Evolutionary conservation across 2,329 filamentous ascomycete species (phyloP).

Genomic region (Xylaria multiplex): DNA sequence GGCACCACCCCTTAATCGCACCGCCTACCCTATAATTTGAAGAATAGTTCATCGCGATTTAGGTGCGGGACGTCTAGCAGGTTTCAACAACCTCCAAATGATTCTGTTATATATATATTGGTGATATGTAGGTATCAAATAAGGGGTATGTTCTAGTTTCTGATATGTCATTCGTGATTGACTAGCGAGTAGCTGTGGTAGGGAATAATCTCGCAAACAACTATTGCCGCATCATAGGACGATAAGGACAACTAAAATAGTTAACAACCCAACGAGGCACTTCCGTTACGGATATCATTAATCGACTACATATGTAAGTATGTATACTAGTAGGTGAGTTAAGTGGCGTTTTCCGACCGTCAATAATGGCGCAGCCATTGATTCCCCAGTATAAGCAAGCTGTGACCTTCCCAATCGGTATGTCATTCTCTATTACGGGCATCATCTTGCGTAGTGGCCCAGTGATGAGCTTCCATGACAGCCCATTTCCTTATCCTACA

Average conservation of each 20-base stretch:
- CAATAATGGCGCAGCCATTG: constrained; percentile 3
- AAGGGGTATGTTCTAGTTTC: background rate
- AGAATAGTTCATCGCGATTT: background rate
- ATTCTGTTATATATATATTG: background rate
- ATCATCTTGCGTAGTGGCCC: constrained; percentile 14
- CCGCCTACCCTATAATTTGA: constrained; percentile 13
- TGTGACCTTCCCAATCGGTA: constrained; percentile 32
- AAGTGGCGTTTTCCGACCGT: background rate
- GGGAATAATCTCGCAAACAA: background rate
- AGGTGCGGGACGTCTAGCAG: no score
- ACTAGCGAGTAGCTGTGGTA: background rate
- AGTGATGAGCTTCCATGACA: constrained; percentile 1
- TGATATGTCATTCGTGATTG: constrained; percentile 1
- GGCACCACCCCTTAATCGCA: constrained; percentile 7
- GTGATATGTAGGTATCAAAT: background rate
- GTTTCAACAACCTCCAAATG: background rate
- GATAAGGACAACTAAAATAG: background rate
- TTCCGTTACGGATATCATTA: background rate
- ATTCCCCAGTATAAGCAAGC: constrained; percentile 2
- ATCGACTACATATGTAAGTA: background rate
- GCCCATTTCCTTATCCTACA: background rate
- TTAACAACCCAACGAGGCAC: constrained; percentile 1
- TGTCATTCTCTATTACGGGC: background rate
- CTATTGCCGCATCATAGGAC: background rate
- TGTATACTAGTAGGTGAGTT: no score